Conservation (phyloP, 768 basidiomycete species). For the Thelephora ganbajun region DNA sequence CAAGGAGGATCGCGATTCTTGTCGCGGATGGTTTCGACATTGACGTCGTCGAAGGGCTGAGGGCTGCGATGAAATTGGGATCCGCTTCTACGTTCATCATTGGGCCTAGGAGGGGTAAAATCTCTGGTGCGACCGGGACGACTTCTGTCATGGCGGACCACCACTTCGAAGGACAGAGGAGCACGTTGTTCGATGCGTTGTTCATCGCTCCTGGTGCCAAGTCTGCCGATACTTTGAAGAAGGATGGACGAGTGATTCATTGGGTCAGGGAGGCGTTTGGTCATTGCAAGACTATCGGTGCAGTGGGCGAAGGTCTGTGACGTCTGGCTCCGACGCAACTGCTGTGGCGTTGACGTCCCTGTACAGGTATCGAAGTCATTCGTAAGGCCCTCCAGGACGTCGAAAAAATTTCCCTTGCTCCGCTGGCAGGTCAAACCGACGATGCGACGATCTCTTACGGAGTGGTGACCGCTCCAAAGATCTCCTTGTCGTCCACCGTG, state of each 20-base stretch:
- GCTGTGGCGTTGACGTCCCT: neutral
- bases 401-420: conserved; percentile 17
- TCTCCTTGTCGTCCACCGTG: conserved; percentile 23
- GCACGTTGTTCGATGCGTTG: conserved; percentile 75
- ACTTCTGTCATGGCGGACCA: conserved; percentile 42
- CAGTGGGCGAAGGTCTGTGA: conserved; percentile 46
- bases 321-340: conserved; percentile 2
- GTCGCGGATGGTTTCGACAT: conserved; percentile 63
- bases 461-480: conserved; percentile 46
- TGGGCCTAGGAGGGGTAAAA: conserved; percentile 49
- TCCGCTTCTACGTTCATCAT: conserved; percentile 52
- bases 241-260: conserved; percentile 62
- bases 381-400: conserved; percentile 32
- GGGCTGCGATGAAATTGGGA: conserved; percentile 33
- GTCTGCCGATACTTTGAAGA: conserved; percentile 40
- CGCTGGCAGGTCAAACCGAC: conserved; percentile 17
- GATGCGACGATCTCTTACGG: conserved; percentile 42
- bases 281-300: conserved; percentile 75
- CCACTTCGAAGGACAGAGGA: conserved; percentile 64
- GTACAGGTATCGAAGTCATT: conserved; percentile 33
- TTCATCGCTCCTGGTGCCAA: conserved; percentile 60
- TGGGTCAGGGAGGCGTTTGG: conserved; percentile 79
- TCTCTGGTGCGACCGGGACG: conserved; percentile 20
- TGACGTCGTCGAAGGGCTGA: conserved; percentile 42
- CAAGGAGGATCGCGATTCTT: conserved; percentile 64